Conservation (phyloP, 73 alveolate species). For the Uronychia setigera region DNA sequence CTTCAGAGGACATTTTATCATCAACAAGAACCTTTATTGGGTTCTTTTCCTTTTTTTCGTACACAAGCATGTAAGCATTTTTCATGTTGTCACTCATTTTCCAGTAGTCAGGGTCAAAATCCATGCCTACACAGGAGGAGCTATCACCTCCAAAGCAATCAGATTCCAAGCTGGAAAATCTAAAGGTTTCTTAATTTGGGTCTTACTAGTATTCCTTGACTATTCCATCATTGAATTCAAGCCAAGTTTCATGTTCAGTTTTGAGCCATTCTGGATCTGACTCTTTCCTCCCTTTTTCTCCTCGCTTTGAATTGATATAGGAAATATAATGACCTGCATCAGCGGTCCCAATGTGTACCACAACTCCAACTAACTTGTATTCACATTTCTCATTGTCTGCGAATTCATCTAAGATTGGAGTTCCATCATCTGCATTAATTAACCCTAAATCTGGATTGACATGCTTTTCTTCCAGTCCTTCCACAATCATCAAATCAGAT, state of each 20-base stretch:
- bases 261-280: slow-evolving; percentile 49
- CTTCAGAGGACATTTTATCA: slow-evolving; percentile 11
- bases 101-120: slow-evolving; percentile 15
- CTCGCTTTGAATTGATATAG: slow-evolving; percentile 74
- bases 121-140: slow-evolving; percentile 38
- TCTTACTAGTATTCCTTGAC: slow-evolving; percentile 46
- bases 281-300: slow-evolving; percentile 63
- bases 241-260: slow-evolving; percentile 82
- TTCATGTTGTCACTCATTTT: slow-evolving; percentile 22
- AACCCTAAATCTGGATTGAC: background rate
- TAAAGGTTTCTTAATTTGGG: background rate
- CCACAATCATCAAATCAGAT: background rate
- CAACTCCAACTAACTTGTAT: slow-evolving; percentile 93
- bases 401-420: background rate
- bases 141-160: slow-evolving; percentile 93
- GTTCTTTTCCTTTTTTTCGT: slow-evolving; percentile 85
- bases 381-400: slow-evolving; percentile 29
- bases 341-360: slow-evolving; percentile 96
- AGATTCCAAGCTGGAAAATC: slow-evolving; percentile 35
- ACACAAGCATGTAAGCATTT: slow-evolving; percentile 98
- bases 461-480: background rate
- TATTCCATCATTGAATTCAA: slow-evolving; percentile 87
- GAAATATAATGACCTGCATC: slow-evolving; percentile 96
- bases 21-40: slow-evolving; percentile 53
- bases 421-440: background rate